Evolutionary conservation across 164 flowering plant genomes (phyloP).

Genomic region (Aristolochia californica): DNA sequence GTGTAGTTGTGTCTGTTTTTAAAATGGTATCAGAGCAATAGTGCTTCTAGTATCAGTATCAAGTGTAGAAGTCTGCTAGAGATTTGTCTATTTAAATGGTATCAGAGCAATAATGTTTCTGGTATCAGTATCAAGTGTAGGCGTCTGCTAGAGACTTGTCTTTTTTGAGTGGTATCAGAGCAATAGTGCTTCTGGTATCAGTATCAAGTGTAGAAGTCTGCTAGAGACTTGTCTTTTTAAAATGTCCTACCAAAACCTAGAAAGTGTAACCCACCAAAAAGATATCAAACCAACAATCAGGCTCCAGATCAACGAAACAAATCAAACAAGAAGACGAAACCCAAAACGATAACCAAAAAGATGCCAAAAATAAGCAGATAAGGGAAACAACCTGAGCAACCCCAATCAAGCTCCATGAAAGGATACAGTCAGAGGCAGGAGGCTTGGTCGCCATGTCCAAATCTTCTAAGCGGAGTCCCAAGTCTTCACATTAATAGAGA

Average conservation of each 20-base stretch:
- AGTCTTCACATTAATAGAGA: slow-evolving; percentile 7
- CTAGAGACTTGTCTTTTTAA: too few species aligned
- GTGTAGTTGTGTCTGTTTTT: too few species aligned
- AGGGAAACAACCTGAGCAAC: background rate
- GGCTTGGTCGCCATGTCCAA: slow-evolving; percentile 10
- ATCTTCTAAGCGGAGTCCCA: background rate
- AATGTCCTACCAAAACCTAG: slow-evolving; percentile 13
- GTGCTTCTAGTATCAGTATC: too few species aligned
- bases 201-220: too few species aligned
- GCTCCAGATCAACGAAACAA: background rate
- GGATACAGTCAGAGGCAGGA: slow-evolving; percentile 37
- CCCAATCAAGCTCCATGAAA: slow-evolving; percentile 1
- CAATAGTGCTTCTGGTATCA: too few species aligned
- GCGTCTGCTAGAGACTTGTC: too few species aligned
- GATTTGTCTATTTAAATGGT: too few species aligned
- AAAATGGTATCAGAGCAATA: too few species aligned
- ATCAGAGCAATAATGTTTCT: too few species aligned
- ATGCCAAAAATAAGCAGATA: background rate
- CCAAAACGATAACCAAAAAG: background rate
- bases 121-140: too few species aligned
- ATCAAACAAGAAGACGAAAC: background rate
- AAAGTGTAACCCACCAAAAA: background rate
- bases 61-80: too few species aligned
- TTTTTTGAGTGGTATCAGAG: too few species aligned
- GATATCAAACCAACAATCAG: background rate